A percentile compares a stretch with the other conserved stretches of the same genome.
Evolutionary conservation across 345 rosid genomes (phyloP).

Genomic region (Gossypium anomalum): DNA sequence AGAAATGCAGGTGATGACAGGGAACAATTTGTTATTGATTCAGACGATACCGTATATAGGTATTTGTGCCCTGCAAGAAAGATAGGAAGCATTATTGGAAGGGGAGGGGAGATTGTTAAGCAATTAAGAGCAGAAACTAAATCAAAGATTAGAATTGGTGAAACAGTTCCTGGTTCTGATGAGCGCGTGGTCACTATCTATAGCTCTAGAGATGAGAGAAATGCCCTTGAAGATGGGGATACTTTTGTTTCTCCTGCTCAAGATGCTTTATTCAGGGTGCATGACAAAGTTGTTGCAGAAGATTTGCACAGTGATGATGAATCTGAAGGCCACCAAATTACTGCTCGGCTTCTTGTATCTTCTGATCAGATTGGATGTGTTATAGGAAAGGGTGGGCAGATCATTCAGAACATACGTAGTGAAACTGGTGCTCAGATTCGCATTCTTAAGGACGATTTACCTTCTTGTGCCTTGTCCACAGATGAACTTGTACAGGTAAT

Average conservation of each 20-base stretch:
- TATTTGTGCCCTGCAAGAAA: constrained; percentile 78
- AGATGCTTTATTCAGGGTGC: constrained; percentile 86
- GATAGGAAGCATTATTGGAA: constrained; percentile 93
- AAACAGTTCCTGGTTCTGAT: constrained; percentile 65
- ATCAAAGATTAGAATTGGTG: constrained; percentile 84
- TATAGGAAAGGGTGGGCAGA: constrained; percentile 93
- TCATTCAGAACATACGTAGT: constrained; percentile 74
- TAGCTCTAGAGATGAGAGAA: constrained; percentile 81
- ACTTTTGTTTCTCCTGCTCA: constrained; percentile 73
- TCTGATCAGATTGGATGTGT: constrained; percentile 98
- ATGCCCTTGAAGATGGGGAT: constrained; percentile 52
- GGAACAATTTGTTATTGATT: constrained; percentile 52
- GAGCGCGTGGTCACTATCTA: constrained; percentile 93
- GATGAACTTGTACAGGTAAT: constrained; percentile 96
- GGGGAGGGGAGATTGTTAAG: constrained; percentile 96
- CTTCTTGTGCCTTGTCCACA: constrained; percentile 71
- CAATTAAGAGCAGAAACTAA: constrained; percentile 79
- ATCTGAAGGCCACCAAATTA: constrained; percentile 56
- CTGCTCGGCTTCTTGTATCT: constrained; percentile 87
- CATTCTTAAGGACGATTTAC: constrained; percentile 84
- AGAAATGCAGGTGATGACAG: constrained; percentile 71
- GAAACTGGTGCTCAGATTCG: constrained; percentile 94
- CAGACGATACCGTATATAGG: constrained; percentile 75
- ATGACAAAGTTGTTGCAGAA: constrained; percentile 73
- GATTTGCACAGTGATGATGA: constrained; percentile 62